These are phyloP conservation scores for Lasiodiplodia gonubiensis DNA, from an alignment of 2,329 filamentous ascomycete genomes.

Conservation along the genomic window DNA sequence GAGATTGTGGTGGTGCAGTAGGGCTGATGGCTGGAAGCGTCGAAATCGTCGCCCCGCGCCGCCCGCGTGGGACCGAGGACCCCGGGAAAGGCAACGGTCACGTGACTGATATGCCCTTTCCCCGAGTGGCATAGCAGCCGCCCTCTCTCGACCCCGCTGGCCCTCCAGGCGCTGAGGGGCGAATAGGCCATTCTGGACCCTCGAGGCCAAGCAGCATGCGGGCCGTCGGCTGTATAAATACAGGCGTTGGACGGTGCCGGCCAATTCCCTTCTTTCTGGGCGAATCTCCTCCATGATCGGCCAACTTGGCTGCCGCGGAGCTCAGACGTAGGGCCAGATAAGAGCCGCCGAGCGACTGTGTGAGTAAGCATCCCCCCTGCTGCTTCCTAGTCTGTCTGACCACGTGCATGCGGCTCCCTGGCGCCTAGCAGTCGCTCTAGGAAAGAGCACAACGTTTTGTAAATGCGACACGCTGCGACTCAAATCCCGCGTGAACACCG, in stretches of 20 bases:
- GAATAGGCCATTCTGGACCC: background rate
- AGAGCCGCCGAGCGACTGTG: too few species aligned
- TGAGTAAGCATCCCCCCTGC: background rate
- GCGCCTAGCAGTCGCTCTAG: background rate
- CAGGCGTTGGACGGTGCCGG: too few species aligned
- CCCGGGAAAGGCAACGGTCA: slow-evolving; percentile 2
- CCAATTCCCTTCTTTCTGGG: too few species aligned
- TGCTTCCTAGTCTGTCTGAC: background rate
- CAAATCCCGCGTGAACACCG: too few species aligned
- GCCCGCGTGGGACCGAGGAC: background rate
- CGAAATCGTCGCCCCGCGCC: background rate
- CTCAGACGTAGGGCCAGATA: too few species aligned
- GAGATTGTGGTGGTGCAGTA: background rate
- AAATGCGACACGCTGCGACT: background rate
- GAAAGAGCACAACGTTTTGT: background rate
- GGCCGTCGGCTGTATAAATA: too few species aligned
- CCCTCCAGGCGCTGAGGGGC: too few species aligned
- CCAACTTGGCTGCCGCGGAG: too few species aligned
- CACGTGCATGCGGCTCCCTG: background rate
- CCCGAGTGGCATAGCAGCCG: background rate
- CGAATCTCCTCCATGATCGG: too few species aligned
- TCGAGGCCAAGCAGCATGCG: background rate
- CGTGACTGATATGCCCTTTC: slow-evolving; percentile 1
- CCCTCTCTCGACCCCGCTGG: background rate
- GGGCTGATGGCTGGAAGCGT: background rate